These are phyloP conservation scores for Colletotrichum somersetense DNA, from an alignment of 2,329 filamentous ascomycete species.

Conservation along the genomic window DNA sequence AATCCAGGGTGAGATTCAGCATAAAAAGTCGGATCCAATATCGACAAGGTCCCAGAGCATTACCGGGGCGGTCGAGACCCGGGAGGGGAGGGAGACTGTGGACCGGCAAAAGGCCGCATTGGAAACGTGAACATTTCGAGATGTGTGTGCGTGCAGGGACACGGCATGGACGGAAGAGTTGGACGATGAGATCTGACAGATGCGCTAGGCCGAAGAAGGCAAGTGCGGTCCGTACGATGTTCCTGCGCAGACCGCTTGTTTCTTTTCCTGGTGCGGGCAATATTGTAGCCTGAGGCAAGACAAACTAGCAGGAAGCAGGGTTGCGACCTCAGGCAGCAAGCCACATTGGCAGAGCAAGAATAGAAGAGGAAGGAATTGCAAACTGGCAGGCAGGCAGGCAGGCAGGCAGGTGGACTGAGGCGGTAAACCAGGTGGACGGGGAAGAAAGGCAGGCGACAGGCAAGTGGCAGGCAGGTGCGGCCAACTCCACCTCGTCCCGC, in stretches of 20 bases:
- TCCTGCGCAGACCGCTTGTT: conserved; percentile 39
- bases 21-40: neutral
- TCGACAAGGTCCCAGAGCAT: conserved; percentile 7
- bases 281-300: conserved; percentile 16
- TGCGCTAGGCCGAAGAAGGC: conserved; percentile 21
- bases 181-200: conserved; percentile 41
- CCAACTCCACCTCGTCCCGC: neutral
- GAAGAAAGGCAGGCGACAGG: neutral
- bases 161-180: conserved; percentile 12
- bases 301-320: accelerated
- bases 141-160: neutral
- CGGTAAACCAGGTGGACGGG: too few species aligned
- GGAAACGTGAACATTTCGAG: neutral
- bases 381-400: neutral
- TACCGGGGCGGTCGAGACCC: neutral
- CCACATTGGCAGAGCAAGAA: neutral
- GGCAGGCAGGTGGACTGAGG: neutral
- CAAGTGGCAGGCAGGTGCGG: neutral
- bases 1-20: conserved; percentile 23
- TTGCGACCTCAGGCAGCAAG: neutral
- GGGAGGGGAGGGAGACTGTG: neutral
- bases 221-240: conserved; percentile 18
- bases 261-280: neutral
- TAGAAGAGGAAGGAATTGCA: neutral
- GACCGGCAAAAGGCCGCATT: neutral